A percentile compares a stretch with the other conserved stretches of the same genome.
Conservation (phyloP, 768 basidiomycete species). For the Rhodotorula graminis region DNA sequence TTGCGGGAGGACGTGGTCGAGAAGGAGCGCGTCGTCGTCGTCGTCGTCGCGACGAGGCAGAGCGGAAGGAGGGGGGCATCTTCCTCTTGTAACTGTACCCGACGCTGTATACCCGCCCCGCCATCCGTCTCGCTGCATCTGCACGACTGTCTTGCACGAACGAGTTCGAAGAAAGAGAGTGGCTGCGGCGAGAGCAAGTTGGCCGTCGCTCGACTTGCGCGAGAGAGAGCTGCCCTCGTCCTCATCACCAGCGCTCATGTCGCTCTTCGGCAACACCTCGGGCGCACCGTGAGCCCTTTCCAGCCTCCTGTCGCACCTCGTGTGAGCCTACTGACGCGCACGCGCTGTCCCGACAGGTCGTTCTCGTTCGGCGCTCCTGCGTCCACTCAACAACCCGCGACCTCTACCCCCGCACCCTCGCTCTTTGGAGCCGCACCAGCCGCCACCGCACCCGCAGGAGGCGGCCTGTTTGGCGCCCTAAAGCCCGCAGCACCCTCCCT, state of each 20-base stretch:
- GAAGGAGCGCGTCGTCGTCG: too few relatives aligned
- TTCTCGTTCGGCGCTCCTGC: conserved; percentile 1
- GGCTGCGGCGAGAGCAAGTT: too few relatives aligned
- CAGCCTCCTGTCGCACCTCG: not conserved
- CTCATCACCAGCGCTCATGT: not conserved
- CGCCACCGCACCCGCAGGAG: not conserved
- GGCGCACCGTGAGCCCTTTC: not conserved
- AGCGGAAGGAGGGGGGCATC: too few relatives aligned
- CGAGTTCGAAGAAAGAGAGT: not conserved
- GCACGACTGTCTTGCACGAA: too few relatives aligned
- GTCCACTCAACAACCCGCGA: not conserved
- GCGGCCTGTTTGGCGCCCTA: conserved; percentile 12
- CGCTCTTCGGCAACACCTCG: conserved; percentile 13
- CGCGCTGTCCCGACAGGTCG: not conserved
- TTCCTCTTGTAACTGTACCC: not conserved
- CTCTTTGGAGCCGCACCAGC: conserved; percentile 9
- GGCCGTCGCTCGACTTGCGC: not conserved
- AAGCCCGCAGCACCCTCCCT: not conserved
- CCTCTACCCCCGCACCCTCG: not conserved
- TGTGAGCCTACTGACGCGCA: not conserved
- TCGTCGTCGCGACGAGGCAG: too few relatives aligned
- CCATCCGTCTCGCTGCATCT: too few relatives aligned
- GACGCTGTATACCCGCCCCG: not conserved
- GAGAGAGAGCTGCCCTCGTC: not conserved
- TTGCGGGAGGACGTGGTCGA: too few relatives aligned